A percentile compares a stretch with the other conserved stretches of the same genome.
Conservation (phyloP, 495 filamentous ascomycete genomes). For the Xylaria longipes region DNA sequence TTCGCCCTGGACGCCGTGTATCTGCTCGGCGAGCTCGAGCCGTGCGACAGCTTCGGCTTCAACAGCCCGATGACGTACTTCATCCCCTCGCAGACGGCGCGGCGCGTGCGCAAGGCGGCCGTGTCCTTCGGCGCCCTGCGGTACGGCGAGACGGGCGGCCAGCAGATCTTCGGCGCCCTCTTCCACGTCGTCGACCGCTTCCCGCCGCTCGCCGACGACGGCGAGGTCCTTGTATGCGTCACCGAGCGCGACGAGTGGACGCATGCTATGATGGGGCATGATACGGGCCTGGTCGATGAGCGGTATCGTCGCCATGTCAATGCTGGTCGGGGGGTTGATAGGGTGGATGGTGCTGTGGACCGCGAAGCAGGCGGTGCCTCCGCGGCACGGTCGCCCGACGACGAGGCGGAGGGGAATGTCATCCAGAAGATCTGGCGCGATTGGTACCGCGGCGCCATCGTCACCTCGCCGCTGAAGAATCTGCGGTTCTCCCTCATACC, state of each 20-base stretch:
- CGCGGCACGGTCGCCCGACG: background rate
- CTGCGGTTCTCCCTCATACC: conserved; percentile 45
- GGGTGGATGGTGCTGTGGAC: background rate
- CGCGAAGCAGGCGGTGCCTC: background rate
- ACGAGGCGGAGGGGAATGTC: conserved; percentile 35
- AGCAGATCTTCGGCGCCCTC: conserved; percentile 48
- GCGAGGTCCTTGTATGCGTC: conserved; percentile 42
- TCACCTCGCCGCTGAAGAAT: conserved; percentile 41
- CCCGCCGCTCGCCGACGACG: conserved; percentile 15
- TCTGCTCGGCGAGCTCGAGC: conserved; percentile 50
- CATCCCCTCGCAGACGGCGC: conserved; percentile 44
- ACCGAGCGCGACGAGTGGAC: conserved; percentile 40
- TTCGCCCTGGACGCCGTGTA: conserved; percentile 47
- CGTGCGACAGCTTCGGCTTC: conserved; percentile 48
- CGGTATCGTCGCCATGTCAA: background rate
- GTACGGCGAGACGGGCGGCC: conserved; percentile 36
- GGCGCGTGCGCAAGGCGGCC: conserved; percentile 42
- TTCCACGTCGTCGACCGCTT: conserved; percentile 52
- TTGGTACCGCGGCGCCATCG: conserved; percentile 44
- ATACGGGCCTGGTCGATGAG: conserved; percentile 26
- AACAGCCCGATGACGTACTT: conserved; percentile 52
- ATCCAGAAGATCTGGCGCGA: conserved; percentile 51
- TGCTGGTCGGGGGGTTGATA: background rate
- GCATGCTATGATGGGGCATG: conserved; percentile 32
- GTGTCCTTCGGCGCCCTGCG: conserved; percentile 45